Conservation (phyloP, 2,329 filamentous ascomycete genomes). For the Aaosphaeria arxii region DNA sequence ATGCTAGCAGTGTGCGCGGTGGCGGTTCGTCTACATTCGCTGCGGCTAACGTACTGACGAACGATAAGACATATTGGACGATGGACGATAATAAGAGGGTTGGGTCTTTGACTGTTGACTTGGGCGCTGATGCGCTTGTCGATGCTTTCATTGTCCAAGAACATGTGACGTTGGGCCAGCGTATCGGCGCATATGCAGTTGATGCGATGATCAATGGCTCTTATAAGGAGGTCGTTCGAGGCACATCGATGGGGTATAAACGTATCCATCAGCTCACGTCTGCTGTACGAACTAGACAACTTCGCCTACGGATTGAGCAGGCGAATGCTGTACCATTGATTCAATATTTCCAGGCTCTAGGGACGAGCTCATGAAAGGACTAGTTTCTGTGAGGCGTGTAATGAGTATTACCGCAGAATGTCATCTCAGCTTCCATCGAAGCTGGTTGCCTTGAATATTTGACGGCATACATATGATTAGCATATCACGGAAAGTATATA, state of each 20-base stretch:
- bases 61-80: conserved; percentile 7
- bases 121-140: conserved; percentile 2
- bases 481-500: no score
- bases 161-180: conserved; percentile 10
- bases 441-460: no score
- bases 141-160: conserved; percentile 13
- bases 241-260: conserved; percentile 15
- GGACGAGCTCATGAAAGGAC: neutral
- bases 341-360: conserved; percentile 6
- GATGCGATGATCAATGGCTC: conserved; percentile 5
- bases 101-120: conserved; percentile 5
- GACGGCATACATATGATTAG: no score
- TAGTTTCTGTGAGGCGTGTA: neutral
- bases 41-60: conserved; percentile 9
- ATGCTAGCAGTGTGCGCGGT: conserved; percentile 7
- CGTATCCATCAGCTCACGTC: conserved; percentile 6
- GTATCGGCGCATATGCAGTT: conserved; percentile 11
- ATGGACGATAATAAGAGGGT: conserved; percentile 8
- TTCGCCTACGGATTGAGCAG: conserved; percentile 11
- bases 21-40: neutral
- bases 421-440: no score
- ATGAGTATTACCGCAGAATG: neutral
- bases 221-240: conserved; percentile 6
- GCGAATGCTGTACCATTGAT: conserved; percentile 11
- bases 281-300: conserved; percentile 1